Evolutionary conservation across 2,329 filamentous ascomycete species (phyloP), one percentile per base, ranked within the genome.

Genomic region (Beauveria brongniartii): DNA sequence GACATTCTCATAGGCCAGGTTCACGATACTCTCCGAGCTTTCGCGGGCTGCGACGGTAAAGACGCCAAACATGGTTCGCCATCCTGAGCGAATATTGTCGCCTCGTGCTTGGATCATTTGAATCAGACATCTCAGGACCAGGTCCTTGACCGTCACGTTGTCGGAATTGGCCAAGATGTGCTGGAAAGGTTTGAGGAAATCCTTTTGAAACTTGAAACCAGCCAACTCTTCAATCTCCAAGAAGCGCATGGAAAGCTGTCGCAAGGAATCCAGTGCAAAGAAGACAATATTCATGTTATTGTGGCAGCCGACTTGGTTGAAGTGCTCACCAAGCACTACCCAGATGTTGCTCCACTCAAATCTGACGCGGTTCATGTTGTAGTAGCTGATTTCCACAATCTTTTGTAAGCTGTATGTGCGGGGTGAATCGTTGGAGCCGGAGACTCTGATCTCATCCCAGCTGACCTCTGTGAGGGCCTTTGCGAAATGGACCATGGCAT

Each of bases 121-220:
- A 61, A 97, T 95, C 63, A 99, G 79, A 71, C 95, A 99, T 48
- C 93, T 86, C 26, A 99, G 78, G 51, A 96, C 91, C 89, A 99
- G 93, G 68, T 99, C 94, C 74, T 99, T 99, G 68, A 99, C 94
- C 0, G 90, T 87, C 20, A 96, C 87, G 64, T 94, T 91, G 65
- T 82, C 91, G 47, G 92, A 94, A 72, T 99, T 97, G 62, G 90
- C 88, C 78, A 99, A 91, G 67, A 99, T 92, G 72, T 97, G 91
- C 76, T 99, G 93, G 68, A 99, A 99, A 0, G 95, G 94, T 74
- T 97, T 97, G 59, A 99, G 77, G 73, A 99, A 99, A 72, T 99
- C 93, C 73, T 99, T 99, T 69, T 99, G 94, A 71, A 99, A 99
- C 74, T 97, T 97, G 83, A 99, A 99, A 69, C 95, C 94, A 1